phyloP scores from a whole-genome alignment of 192 early-diverging fungal genomes.

The Coemansia asiatica region DNA sequence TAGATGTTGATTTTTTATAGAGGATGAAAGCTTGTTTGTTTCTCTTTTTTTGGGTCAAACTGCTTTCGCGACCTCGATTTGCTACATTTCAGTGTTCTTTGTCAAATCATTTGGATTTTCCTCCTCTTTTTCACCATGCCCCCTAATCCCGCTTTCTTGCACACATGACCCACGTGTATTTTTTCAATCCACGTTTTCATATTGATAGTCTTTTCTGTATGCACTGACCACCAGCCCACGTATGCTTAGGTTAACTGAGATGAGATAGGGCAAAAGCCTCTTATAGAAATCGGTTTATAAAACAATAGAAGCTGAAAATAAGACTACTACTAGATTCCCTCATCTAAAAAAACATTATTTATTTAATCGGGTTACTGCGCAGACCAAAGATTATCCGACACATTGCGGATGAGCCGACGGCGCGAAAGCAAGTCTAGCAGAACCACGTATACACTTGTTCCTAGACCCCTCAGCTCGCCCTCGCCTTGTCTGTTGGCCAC shows the following conservation, averaged over 20 bases:
- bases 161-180: background rate
- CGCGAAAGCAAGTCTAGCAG: constrained; percentile 41
- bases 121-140: background rate
- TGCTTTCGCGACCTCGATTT: background rate
- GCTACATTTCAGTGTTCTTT: background rate
- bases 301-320: too few relatives aligned
- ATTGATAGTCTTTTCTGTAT: too few relatives aligned
- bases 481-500: background rate
- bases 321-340: too few relatives aligned
- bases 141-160: background rate
- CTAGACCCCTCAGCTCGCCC: constrained; percentile 16
- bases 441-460: constrained; percentile 15
- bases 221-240: background rate
- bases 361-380: constrained; percentile 18
- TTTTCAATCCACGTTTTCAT: background rate
- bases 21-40: background rate
- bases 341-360: too few relatives aligned
- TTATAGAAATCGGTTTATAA: too few relatives aligned
- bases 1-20: constrained; percentile 2
- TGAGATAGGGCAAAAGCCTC: too few relatives aligned
- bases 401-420: constrained; percentile 32
- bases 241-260: too few relatives aligned
- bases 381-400: constrained; percentile 34
- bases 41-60: background rate
- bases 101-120: background rate